phyloP scores from a whole-genome alignment of 1,284 basidiomycete species.

The Moesziomyces sp. region DNA sequence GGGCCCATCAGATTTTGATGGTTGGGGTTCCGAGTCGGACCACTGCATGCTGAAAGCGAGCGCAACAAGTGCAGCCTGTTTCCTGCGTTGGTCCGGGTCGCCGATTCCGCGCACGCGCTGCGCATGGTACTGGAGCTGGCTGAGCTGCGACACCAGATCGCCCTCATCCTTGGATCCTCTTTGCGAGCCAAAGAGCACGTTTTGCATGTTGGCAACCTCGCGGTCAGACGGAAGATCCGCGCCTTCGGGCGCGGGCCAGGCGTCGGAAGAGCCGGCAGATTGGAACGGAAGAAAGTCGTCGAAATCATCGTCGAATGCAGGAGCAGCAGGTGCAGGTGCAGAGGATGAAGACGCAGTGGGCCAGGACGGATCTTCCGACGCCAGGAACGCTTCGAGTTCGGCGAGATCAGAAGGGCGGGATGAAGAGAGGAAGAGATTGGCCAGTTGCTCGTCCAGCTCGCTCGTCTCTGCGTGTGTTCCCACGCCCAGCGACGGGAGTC shows the following conservation, averaged over 20 bases:
- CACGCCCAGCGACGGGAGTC: slow-evolving; percentile 6
- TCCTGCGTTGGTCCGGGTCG: slow-evolving; percentile 40
- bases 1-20: too few species aligned
- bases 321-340: not conserved
- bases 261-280: slow-evolving; percentile 8
- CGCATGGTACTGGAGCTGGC: slow-evolving; percentile 42
- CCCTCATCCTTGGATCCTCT: slow-evolving; percentile 4
- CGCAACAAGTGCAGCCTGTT: slow-evolving; percentile 42
- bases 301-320: slow-evolving; percentile 44
- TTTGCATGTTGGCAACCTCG: slow-evolving; percentile 33
- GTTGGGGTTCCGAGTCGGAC: slow-evolving; percentile 5
- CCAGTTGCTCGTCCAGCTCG: slow-evolving; percentile 35
- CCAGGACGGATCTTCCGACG: slow-evolving; percentile 47
- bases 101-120: slow-evolving; percentile 37
- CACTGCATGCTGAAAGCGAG: slow-evolving; percentile 48
- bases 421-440: slow-evolving; percentile 31
- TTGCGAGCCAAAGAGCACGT: slow-evolving; percentile 21
- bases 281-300: slow-evolving; percentile 44
- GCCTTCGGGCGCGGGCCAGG: not conserved
- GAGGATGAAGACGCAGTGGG: slow-evolving; percentile 7
- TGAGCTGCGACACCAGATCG: slow-evolving; percentile 29
- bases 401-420: slow-evolving; percentile 19
- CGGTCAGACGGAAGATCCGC: slow-evolving; percentile 18
- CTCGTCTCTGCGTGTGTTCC: slow-evolving; percentile 13
- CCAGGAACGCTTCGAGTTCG: slow-evolving; percentile 46